Evolutionary conservation across 768 basidiomycete species (phyloP).

Genomic region (Tulasnella calospora): DNA sequence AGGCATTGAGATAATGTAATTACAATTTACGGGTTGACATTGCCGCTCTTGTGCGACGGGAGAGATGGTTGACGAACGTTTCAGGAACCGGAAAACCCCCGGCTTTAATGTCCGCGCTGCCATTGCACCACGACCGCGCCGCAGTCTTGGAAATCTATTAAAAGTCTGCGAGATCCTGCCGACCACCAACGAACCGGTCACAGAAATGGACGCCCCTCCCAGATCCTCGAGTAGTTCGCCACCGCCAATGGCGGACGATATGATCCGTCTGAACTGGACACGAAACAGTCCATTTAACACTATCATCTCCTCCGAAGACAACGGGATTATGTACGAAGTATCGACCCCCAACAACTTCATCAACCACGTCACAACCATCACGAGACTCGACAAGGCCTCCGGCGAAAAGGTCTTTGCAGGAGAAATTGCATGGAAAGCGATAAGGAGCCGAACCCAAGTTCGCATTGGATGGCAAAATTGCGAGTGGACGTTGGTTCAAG

Average conservation of each 20-base stretch:
- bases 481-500: neutral
- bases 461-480: conserved; percentile 5
- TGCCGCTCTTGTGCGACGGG: no score
- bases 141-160: neutral
- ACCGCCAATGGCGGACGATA: neutral
- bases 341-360: neutral
- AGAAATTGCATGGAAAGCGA: conserved; percentile 15
- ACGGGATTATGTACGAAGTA: conserved; percentile 20
- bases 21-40: no score
- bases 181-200: neutral
- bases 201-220: neutral
- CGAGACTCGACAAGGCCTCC: neutral
- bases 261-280: conserved; percentile 13
- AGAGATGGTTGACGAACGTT: neutral
- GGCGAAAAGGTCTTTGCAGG: conserved; percentile 11
- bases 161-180: neutral
- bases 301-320: neutral
- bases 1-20: no score
- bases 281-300: conserved; percentile 20
- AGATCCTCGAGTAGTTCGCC: neutral
- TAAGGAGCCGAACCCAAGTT: neutral
- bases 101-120: no score
- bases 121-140: neutral
- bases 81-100: no score
- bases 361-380: conserved; percentile 5